Percentiles rank a stretch among this genome's conserved stretches.
phyloP scores from a whole-genome alignment of 306 rosid genomes.

The Cucurbita maxima region DNA sequence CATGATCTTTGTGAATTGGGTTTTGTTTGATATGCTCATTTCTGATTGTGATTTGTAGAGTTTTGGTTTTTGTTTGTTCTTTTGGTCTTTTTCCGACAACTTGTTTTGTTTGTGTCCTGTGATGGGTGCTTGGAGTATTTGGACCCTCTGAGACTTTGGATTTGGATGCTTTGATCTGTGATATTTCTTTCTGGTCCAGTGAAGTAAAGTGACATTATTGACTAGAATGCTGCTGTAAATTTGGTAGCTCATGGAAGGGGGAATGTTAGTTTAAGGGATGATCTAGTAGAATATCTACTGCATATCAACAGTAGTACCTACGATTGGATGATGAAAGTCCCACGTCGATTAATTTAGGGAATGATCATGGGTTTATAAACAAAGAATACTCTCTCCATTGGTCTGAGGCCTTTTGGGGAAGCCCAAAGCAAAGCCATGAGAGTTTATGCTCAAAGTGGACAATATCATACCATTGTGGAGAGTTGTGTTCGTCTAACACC shows the following conservation, averaged over 20 bases:
- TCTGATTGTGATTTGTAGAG: not conserved
- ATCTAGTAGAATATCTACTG: not conserved
- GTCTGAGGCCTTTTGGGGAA: too few species aligned
- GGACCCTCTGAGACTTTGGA: not conserved
- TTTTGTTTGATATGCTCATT: slow-evolving; percentile 1
- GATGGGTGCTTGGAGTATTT: not conserved
- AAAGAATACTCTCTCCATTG: too few species aligned
- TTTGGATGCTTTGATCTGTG: not conserved
- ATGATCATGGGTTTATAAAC: too few species aligned
- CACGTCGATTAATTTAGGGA: too few species aligned
- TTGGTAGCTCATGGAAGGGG: not conserved
- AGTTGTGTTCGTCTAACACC: too few species aligned
- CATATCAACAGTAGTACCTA: not conserved
- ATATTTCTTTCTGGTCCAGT: not conserved
- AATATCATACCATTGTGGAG: too few species aligned
- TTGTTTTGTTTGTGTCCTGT: not conserved
- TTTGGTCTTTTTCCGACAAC: not conserved
- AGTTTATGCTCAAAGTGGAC: too few species aligned
- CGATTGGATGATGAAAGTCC: too few species aligned
- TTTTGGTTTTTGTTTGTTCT: not conserved
- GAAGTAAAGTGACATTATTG: not conserved
- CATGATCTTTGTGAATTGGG: not conserved
- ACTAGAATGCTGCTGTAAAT: not conserved
- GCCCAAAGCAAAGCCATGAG: too few species aligned
- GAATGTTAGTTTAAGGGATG: not conserved